Evolutionary conservation across 2,329 filamentous ascomycete genomes (phyloP), one percentile per base, ranked within the genome.

Genomic region (Exophiala mesophila): DNA sequence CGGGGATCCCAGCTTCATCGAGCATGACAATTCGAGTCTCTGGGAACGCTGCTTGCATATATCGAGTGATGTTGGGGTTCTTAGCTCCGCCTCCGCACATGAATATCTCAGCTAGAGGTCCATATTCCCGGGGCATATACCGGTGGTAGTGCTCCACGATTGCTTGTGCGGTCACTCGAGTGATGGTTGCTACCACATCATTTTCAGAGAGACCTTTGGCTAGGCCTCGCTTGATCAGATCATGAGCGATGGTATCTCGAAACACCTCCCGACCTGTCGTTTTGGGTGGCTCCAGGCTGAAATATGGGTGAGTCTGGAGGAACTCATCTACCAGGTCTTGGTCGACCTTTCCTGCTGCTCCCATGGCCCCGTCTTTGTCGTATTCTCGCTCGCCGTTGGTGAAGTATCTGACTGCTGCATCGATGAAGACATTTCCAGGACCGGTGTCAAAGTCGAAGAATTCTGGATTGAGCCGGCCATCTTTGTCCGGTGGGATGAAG

Each of bases 201-300:
- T 75, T 65, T 1, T 69, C 62, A 1, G 59, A 63, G 45, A 77
- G 60, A 9, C 69, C 69, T 30, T 60, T 62, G n/a, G 59, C 59
- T 23, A 65, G 58, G 8, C 66, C 73, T 41, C 71, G 63, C n/a
- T 62, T 52, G 39, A 79, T 72, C 19, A 80, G 57, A 1, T 72
- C 67, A 52, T 71, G 65, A 0, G 74, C 75, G 30, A 77, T 57
- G 10, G 72, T 75, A 44, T 80, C 74, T 29, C 75, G 67, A 61
- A 80, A 80, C 13, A 77, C 72, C 56, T 81, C 77, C 15, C 74
- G 68, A 4, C 76, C 76, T 1, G 77, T 80, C 1, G 71, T 78
- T 57, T 79, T 76, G 3, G 76, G 74, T 4, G 72, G 72, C 2
- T 69, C 63, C 5, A 66, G 61, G 2, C 55, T 54, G 53, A 78